Percentiles rank a stretch among this genome's conserved stretches.
phyloP scores from a whole-genome alignment of 352 stramenopile species.

The Elongisporangium anandrum region DNA sequence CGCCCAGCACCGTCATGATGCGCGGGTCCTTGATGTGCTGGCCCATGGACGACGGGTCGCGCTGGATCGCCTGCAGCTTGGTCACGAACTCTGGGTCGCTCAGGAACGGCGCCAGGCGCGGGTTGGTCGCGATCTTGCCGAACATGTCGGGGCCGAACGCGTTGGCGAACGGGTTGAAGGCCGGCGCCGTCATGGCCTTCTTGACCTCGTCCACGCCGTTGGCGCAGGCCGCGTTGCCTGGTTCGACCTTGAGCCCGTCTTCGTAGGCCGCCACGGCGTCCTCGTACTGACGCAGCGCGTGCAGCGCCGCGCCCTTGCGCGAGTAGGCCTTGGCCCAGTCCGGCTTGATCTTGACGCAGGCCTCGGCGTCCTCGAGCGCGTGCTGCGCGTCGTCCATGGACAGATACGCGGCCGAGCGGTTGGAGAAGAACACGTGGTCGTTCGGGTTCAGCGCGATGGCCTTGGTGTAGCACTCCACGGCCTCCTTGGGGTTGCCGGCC shows the following conservation, averaged over 20 bases:
- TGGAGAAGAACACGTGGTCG: constrained; percentile 98
- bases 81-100: constrained; percentile 90
- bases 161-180: constrained; percentile 85
- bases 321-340: constrained; percentile 98
- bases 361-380: constrained; percentile 95
- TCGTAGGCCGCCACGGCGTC: constrained; percentile 84
- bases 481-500: constrained; percentile 91
- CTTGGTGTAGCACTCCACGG: constrained; percentile 96
- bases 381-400: constrained; percentile 88
- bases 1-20: constrained; percentile 84
- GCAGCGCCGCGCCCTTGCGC: constrained; percentile 96
- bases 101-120: constrained; percentile 83
- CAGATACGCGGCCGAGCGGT: constrained; percentile 98
- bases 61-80: constrained; percentile 73
- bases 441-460: constrained; percentile 94
- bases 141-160: constrained; percentile 97
- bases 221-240: constrained; percentile 88
- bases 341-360: constrained; percentile 93
- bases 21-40: constrained; percentile 76
- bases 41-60: constrained; percentile 74
- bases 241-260: constrained; percentile 88
- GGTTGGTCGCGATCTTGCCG: constrained; percentile 88
- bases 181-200: constrained; percentile 62
- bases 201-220: constrained; percentile 93
- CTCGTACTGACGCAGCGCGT: constrained; percentile 88